Percentiles rank a stretch among this genome's conserved stretches.
phyloP scores from a whole-genome alignment of 192 early-diverging fungal species.

The Linnemannia schmuckeri region DNA sequence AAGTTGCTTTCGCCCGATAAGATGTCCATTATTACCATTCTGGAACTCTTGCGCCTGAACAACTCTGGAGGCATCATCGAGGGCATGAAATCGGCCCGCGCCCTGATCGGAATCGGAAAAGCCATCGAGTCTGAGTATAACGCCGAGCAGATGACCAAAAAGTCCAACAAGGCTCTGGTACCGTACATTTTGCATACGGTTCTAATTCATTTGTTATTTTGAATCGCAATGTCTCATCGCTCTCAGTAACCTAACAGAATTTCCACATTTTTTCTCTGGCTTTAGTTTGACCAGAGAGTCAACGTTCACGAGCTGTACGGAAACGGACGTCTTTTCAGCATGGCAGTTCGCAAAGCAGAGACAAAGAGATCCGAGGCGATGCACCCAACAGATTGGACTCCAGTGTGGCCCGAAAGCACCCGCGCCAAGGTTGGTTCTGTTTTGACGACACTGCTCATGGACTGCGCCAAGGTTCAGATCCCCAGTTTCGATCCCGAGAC shows the following conservation, averaged over 20 bases:
- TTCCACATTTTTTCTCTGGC: neutral
- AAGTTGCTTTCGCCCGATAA: conserved; percentile 76
- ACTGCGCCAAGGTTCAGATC: conserved; percentile 77
- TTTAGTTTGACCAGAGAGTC: conserved; percentile 54
- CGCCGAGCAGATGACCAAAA: conserved; percentile 80
- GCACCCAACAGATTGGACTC: conserved; percentile 69
- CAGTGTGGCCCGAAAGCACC: conserved; percentile 73
- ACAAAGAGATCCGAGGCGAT: conserved; percentile 68
- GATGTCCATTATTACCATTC: conserved; percentile 86
- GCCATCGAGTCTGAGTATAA: conserved; percentile 89
- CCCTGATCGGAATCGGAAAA: conserved; percentile 74
- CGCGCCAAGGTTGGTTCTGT: conserved; percentile 72
- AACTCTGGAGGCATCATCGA: conserved; percentile 61
- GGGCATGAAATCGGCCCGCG: conserved; percentile 70
- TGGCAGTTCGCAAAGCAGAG: conserved; percentile 79
- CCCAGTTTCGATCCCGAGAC: conserved; percentile 71
- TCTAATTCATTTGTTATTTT: neutral
- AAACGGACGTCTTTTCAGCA: conserved; percentile 85
- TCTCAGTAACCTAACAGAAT: neutral
- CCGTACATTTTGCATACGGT: conserved; percentile 4
- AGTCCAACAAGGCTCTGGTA: conserved; percentile 71
- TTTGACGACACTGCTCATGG: conserved; percentile 72
- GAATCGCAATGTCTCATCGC: neutral
- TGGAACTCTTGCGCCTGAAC: conserved; percentile 80
- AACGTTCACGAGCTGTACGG: conserved; percentile 78